phyloP scores from a whole-genome alignment of 2,329 filamentous ascomycete genomes.

The Xylaria sp. region DNA sequence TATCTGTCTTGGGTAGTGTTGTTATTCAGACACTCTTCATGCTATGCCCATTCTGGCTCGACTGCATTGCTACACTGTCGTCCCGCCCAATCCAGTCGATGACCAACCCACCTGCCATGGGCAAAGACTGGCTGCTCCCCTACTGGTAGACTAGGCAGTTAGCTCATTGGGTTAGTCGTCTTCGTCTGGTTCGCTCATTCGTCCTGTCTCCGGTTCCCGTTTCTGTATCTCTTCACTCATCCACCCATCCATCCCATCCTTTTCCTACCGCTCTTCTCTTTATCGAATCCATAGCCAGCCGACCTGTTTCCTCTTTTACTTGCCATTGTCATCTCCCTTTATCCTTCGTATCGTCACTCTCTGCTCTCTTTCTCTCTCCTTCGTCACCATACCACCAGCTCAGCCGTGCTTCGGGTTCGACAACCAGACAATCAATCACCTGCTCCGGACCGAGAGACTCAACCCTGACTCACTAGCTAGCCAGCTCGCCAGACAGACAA shows the following conservation, averaged over 20 bases:
- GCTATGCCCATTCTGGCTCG: slow-evolving; percentile 39
- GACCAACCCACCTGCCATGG: slow-evolving; percentile 44
- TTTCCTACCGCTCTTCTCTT: slow-evolving; percentile 47
- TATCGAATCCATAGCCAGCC: slow-evolving; percentile 45
- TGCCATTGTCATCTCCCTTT: slow-evolving; percentile 43
- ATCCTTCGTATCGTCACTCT: slow-evolving; percentile 51
- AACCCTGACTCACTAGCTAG: slow-evolving; percentile 40
- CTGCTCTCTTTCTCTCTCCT: slow-evolving; percentile 48
- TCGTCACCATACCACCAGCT: slow-evolving; percentile 41
- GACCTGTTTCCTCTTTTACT: slow-evolving; percentile 40
- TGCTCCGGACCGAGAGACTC: slow-evolving; percentile 45
- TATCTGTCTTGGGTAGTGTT: slow-evolving; percentile 13
- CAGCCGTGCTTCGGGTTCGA: slow-evolving; percentile 45
- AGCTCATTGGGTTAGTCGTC: not conserved
- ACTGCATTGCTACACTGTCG: slow-evolving; percentile 48
- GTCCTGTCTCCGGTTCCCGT: slow-evolving; percentile 27
- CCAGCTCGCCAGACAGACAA: slow-evolving; percentile 32
- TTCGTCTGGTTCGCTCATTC: slow-evolving; percentile 33
- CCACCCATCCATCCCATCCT: slow-evolving; percentile 43
- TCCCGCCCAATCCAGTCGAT: slow-evolving; percentile 47
- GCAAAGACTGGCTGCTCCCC: slow-evolving; percentile 28
- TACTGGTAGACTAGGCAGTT: not conserved
- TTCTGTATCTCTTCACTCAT: slow-evolving; percentile 37
- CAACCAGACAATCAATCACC: slow-evolving; percentile 24
- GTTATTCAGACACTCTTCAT: slow-evolving; percentile 39